Evolutionary conservation across 192 early-diverging fungal genomes (phyloP).

Genomic region (Mortierella antarctica): DNA sequence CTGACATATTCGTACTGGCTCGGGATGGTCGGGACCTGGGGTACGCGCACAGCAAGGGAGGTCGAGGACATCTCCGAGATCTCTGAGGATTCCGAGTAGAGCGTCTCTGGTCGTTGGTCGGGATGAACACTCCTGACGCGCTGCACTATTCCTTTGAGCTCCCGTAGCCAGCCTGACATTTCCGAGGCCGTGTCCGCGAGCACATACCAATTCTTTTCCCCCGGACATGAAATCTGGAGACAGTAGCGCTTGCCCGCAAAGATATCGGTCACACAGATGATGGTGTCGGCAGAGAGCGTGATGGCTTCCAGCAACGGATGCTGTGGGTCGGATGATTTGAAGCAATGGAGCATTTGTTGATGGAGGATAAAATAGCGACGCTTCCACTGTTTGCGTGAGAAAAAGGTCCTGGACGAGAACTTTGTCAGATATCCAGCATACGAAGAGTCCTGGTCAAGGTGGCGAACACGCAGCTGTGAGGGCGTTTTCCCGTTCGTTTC

Average conservation of each 20-base stretch:
- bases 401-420: conserved; percentile 49
- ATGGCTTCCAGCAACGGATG: conserved; percentile 47
- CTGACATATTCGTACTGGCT: conserved; percentile 21
- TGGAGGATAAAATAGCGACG: conserved; percentile 53
- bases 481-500: background rate
- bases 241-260: conserved; percentile 53
- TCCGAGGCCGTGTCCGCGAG: conserved; percentile 55
- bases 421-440: conserved; percentile 53
- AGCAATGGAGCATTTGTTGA: conserved; percentile 54
- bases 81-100: conserved; percentile 31
- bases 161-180: conserved; percentile 55
- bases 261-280: conserved; percentile 55
- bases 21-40: conserved; percentile 15
- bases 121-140: conserved; percentile 8
- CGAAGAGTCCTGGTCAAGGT: conserved; percentile 30
- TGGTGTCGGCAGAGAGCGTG: conserved; percentile 35
- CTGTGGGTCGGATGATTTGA: conserved; percentile 52
- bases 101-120: conserved; percentile 17
- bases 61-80: conserved; percentile 30
- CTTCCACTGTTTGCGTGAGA: conserved; percentile 56
- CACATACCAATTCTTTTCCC: conserved; percentile 54
- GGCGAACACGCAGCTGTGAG: conserved; percentile 35
- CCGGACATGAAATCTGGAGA: conserved; percentile 46
- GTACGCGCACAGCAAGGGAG: background rate
- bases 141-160: conserved; percentile 52